Evolutionary conservation across 2,329 filamentous ascomycete species (phyloP).

Genomic region (Fonsecaea pugnacius): DNA sequence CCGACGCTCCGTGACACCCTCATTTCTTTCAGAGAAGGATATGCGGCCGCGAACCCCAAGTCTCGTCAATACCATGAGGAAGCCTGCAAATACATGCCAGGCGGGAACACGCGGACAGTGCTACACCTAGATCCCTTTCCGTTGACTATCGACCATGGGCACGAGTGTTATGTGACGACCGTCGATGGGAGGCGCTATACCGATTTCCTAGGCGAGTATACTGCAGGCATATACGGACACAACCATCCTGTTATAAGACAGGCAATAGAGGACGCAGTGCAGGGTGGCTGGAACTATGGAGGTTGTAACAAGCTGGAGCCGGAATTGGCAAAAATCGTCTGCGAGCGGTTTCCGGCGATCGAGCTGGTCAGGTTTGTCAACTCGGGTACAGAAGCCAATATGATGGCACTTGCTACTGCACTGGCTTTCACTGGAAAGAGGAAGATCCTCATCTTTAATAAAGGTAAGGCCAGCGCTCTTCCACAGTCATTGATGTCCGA

Average conservation of each 20-base stretch:
- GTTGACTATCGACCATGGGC: conserved; percentile 40
- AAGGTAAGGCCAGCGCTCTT: conserved; percentile 5
- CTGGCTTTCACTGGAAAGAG: conserved; percentile 25
- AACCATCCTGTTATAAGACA: conserved; percentile 60
- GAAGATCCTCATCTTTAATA: conserved; percentile 22
- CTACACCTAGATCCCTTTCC: conserved; percentile 43
- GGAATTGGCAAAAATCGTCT: conserved; percentile 58
- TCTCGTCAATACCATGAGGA: conserved; percentile 31
- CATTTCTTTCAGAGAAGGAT: conserved; percentile 22
- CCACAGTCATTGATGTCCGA: background rate
- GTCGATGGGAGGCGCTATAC: conserved; percentile 51
- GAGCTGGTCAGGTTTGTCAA: conserved; percentile 66
- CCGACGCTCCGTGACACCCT: conserved; percentile 20
- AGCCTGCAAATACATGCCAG: conserved; percentile 38
- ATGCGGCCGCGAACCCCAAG: conserved; percentile 19
- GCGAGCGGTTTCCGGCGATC: conserved; percentile 53
- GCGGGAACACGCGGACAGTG: conserved; percentile 43
- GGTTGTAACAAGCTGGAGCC: conserved; percentile 59
- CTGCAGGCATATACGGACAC: conserved; percentile 69
- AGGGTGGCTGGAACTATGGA: conserved; percentile 60
- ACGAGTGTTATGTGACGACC: conserved; percentile 40
- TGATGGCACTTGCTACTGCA: conserved; percentile 59
- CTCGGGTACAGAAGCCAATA: conserved; percentile 68
- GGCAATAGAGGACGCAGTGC: conserved; percentile 53
- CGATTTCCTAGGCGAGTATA: conserved; percentile 67